A percentile compares a stretch with the other conserved stretches of the same genome.
phyloP scores from a whole-genome alignment of 768 basidiomycete genomes.

The Leccinum truebloodii region DNA sequence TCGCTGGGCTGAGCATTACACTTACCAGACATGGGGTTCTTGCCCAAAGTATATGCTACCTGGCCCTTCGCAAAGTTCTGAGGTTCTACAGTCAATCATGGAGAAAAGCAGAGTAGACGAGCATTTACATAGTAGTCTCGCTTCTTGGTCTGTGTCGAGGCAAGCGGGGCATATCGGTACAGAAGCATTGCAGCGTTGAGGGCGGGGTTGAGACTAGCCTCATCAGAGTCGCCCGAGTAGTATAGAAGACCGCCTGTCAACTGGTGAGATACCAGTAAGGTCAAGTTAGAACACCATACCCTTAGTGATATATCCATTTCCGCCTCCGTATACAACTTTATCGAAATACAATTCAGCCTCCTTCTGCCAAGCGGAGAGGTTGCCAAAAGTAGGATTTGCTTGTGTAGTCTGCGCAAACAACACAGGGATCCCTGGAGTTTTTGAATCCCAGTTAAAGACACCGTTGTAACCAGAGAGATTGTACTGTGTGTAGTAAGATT shows the following conservation, averaged over 20 bases:
- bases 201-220: constrained; percentile 81
- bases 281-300: constrained; percentile 42
- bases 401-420: constrained; percentile 74
- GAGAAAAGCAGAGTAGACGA: not conserved
- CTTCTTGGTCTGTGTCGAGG: constrained; percentile 59
- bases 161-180: constrained; percentile 72
- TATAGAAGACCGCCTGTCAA: constrained; percentile 72
- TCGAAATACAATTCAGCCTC: constrained; percentile 81
- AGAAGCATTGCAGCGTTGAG: constrained; percentile 86
- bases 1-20: not conserved
- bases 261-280: constrained; percentile 1
- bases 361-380: constrained; percentile 64
- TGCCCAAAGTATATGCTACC: constrained; percentile 79
- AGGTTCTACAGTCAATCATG: constrained; percentile 8
- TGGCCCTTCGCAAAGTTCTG: constrained; percentile 77
- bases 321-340: constrained; percentile 56
- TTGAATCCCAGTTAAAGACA: constrained; percentile 90
- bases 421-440: constrained; percentile 73
- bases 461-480: constrained; percentile 50
- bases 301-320: constrained; percentile 56
- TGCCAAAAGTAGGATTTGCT: constrained; percentile 54
- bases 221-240: constrained; percentile 82
- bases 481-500: constrained; percentile 58
- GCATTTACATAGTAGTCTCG: constrained; percentile 58
- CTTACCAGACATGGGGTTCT: constrained; percentile 86